These are phyloP conservation scores for Pichia sp. DNA, from an alignment of 1,139 yeast species.

Conservation along the genomic window DNA sequence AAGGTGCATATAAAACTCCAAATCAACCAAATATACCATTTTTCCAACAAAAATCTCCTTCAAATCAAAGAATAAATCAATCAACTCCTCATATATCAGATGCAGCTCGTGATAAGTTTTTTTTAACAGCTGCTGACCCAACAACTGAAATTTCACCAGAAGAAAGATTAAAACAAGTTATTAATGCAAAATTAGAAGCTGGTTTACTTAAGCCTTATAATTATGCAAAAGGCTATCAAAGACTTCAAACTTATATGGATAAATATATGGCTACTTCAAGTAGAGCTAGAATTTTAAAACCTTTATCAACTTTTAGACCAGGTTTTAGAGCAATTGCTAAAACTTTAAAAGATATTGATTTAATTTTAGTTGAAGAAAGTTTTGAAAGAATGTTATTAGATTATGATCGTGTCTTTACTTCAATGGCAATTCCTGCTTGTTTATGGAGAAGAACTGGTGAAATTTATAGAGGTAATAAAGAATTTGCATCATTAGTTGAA, in stretches of 20 bases:
- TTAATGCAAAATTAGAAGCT: constrained; percentile 90
- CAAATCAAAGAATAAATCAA: not conserved
- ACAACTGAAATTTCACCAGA: constrained; percentile 93
- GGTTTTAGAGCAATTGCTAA: constrained; percentile 93
- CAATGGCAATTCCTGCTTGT: constrained; percentile 98
- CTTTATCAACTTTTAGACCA: constrained; percentile 81
- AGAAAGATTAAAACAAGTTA: constrained; percentile 90
- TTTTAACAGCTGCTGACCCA: constrained; percentile 95
- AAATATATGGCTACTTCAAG: constrained; percentile 84
- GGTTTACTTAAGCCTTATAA: constrained; percentile 90
- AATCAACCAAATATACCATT: constrained; percentile 5
- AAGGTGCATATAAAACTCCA: constrained; percentile 2
- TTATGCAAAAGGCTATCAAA: constrained; percentile 89
- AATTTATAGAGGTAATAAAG: constrained; percentile 90
- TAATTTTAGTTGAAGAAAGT: constrained; percentile 87
- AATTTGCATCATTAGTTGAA: constrained; percentile 93
- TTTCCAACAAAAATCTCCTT: constrained; percentile 1
- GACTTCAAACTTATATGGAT: constrained; percentile 89
- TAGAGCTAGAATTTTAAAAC: constrained; percentile 81
- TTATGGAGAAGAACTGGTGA: constrained; percentile 98
- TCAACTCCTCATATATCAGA: constrained; percentile 50
- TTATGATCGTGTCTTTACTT: constrained; percentile 91
- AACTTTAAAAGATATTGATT: constrained; percentile 83
- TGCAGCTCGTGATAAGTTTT: constrained; percentile 87
- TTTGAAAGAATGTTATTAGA: constrained; percentile 91